Evolutionary conservation across 306 rosid species (phyloP), one percentile per base, ranked within the genome.

Genomic region (Vigna angularis): DNA sequence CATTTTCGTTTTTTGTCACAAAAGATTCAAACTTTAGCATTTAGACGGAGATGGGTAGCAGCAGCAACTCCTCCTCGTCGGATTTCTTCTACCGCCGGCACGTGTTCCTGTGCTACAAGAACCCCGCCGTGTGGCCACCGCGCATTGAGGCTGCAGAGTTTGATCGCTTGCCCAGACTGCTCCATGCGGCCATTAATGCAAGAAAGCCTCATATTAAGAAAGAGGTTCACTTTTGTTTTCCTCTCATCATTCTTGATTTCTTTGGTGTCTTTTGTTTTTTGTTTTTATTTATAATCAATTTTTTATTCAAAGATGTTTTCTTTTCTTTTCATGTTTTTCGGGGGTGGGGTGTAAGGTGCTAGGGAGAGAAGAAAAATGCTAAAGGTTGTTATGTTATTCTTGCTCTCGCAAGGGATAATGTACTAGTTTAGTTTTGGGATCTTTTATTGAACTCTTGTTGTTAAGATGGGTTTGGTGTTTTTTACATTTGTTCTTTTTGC

Each of bases 101-200:
- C 48, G 90, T 92, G 55, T 89, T 92, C 66, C 83, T 90, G 42
- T 92, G 97, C 74, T 92, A 92, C 71, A 92, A 92, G 90, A 90
- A 85, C 64, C 93, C 97, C 0, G 42, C 71, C 70, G 85, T 87
- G 36, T 92, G 97, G 97, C 97, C 96, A 6, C 87, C 96, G 14
- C 85, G 96, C 75, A 90, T 92, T 78, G 97, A 90, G 86, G 96
- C 96, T n/a, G 93, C 97, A 0, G 96, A 92, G 86, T 90, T 90
- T 36, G 96, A 92, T 86, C 92, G 97, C 48, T 66, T 92, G 53
- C 97, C 97, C 2, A 85, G 96, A 85, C 62, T 92, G 78, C 97
- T 92, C 12, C 82, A 88, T 18, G 96, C 93, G 6, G 97, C 97
- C 9, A 88, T 92, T 20, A 45, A 83, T 85, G 87, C 96, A 0